Percentiles rank a stretch among this genome's conserved stretches.
Conservation (phyloP, 768 basidiomycete species). For the Lentinula aciculospora region DNA sequence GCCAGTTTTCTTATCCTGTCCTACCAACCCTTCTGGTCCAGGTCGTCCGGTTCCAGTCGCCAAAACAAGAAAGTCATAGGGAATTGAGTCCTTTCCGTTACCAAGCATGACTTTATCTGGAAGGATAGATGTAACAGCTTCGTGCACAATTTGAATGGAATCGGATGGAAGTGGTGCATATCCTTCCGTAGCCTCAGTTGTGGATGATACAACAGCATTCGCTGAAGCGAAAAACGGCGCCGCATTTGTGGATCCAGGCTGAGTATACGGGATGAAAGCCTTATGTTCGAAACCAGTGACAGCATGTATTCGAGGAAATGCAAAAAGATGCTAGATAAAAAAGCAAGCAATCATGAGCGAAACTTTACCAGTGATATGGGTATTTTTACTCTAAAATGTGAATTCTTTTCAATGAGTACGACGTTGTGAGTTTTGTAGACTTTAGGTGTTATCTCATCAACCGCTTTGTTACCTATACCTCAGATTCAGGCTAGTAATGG, state of each 20-base stretch:
- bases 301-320: conserved; percentile 25
- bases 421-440: conserved; percentile 19
- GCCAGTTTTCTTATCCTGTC: conserved; percentile 18
- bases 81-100: conserved; percentile 15
- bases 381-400: conserved; percentile 20
- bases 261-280: conserved; percentile 26
- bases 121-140: conserved; percentile 13
- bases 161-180: conserved; percentile 12
- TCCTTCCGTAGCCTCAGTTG: background rate
- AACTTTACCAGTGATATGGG: background rate
- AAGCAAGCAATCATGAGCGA: conserved; percentile 17
- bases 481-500: too few species aligned
- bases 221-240: conserved; percentile 14
- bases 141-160: conserved; percentile 17
- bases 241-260: background rate
- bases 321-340: conserved; percentile 26
- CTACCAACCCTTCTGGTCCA: conserved; percentile 5
- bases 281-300: conserved; percentile 19
- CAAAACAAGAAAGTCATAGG: conserved; percentile 27
- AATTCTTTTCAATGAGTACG: conserved; percentile 27
- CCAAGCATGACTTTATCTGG: conserved; percentile 16
- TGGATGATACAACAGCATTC: background rate
- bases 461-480: conserved; percentile 13
- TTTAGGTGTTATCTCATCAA: conserved; percentile 16
- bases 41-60: conserved; percentile 26